Conservation (phyloP, 192 early-diverging fungal species). For the Oehlia diaphana region DNA sequence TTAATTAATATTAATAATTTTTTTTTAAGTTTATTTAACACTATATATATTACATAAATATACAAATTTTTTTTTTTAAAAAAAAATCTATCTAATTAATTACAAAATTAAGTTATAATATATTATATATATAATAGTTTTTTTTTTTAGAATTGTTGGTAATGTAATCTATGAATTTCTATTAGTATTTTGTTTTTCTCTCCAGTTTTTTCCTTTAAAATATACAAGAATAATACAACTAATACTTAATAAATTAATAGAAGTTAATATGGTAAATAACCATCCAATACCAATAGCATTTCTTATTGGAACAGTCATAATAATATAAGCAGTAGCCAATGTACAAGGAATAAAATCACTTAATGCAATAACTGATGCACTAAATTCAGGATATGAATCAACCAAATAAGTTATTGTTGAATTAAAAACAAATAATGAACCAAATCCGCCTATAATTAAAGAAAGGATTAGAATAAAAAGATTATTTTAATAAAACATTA, state of each 20-base stretch:
- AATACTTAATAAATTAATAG: neutral
- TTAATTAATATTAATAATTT: no score
- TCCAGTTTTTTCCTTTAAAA: slow-evolving; percentile 17
- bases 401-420: slow-evolving; percentile 15
- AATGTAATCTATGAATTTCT: no score
- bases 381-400: slow-evolving; percentile 23
- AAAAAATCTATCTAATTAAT: no score
- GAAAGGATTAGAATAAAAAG: no score
- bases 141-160: no score
- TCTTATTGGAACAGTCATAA: neutral
- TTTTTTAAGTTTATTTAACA: no score
- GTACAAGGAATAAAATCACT: slow-evolving; percentile 20
- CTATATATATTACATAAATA: no score
- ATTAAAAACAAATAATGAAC: neutral
- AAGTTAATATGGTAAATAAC: slow-evolving; percentile 3
- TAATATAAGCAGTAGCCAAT: slow-evolving; percentile 7
- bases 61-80: no score
- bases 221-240: neutral
- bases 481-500: no score
- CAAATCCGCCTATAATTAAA: neutral
- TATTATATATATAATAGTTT: no score
- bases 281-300: slow-evolving; percentile 24
- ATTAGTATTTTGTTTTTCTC: neutral
- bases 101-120: no score
- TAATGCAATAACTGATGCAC: slow-evolving; percentile 18